Base-by-base conservation (phyloP, 2,329 filamentous ascomycete genomes). In the Metarhizium guizhouense region DNA sequence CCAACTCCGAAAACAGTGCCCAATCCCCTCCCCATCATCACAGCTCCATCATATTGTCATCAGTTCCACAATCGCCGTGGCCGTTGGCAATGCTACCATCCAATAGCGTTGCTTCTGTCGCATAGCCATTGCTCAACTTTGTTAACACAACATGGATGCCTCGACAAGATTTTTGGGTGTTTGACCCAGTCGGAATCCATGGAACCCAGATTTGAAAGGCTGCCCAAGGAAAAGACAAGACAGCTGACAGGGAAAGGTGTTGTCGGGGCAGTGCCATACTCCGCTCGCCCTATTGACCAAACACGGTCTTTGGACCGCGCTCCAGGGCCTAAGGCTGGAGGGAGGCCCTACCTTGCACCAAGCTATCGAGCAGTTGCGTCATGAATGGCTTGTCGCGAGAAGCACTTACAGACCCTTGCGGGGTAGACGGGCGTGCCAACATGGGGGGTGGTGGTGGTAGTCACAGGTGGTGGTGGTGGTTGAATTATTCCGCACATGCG, bases 401-500 rank as follows among this genome's bases (percentile, higher is more conserved):
- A 51, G 18, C 30, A 25, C 30, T 16, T 16, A 56, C 50, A 34
- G 51, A 56, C 42, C 45, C 47, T 40, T 56, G 55, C 55, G 51
- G 55, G 47, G 51, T 51, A 54, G 34, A 32, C 30, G 32, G 16
- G 40, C 54, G 52, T 50, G 32, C 32, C 45, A 47, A 50, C 51
- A 50, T 38, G 47, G 48, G 43, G 16, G 14, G 30, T 7, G 34
- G 16, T 47, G 18, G 3, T 3, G 18, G 36, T 25, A n/a, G 29
- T 13, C 18, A 29, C 30, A n/a, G 34, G 40, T 38, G 45, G 13
- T 47, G 43, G 47, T 52, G 49, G 47, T 56, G 50, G 25, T 42
- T 7, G 38, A 30, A 49, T 34, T 18, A 47, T 53, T 56, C 50
- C 54, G 51, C 54, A 47, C 47, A 53, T 53, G 45, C 34, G 47